Evolutionary conservation across 768 basidiomycete species (phyloP).

Genomic region (Rhodotorula sphaerocarpa): DNA sequence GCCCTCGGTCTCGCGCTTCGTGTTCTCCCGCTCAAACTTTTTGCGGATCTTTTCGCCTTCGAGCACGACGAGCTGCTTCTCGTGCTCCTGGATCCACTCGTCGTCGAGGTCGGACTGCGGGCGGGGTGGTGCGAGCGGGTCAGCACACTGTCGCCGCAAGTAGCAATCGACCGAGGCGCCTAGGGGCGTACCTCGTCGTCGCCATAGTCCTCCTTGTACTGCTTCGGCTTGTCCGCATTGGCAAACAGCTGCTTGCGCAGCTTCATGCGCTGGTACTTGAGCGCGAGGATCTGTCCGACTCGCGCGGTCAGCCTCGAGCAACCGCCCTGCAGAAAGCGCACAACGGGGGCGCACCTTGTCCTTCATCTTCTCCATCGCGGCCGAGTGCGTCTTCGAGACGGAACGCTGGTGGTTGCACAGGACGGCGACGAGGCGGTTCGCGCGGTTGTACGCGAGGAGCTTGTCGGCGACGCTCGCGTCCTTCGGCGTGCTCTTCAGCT

Average conservation of each 20-base stretch:
- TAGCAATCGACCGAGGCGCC: too few species aligned
- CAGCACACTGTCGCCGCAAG: too few species aligned
- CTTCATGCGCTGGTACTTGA: constrained; percentile 98
- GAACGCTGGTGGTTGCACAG: constrained; percentile 98
- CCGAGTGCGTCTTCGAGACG: constrained; percentile 83
- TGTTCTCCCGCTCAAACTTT: constrained; percentile 90
- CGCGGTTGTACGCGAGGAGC: constrained; percentile 90
- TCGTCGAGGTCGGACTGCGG: constrained; percentile 81
- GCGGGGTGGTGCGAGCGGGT: too few species aligned
- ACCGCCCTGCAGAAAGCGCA: not conserved
- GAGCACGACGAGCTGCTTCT: constrained; percentile 65
- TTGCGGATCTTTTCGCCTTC: constrained; percentile 72
- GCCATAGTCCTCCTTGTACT: constrained; percentile 49
- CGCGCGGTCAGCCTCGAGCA: too few species aligned
- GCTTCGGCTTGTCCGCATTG: constrained; percentile 72
- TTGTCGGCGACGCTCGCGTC: constrained; percentile 84
- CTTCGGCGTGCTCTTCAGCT: constrained; percentile 66
- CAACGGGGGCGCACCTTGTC: constrained; percentile 59
- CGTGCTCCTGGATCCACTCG: constrained; percentile 73
- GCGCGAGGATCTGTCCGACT: constrained; percentile 60
- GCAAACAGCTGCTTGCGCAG: constrained; percentile 77
- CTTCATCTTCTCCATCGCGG: constrained; percentile 86
- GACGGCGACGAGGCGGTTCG: constrained; percentile 93
- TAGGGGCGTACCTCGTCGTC: constrained; percentile 54
- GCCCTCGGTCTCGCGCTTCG: constrained; percentile 47